Conservation (phyloP, 768 basidiomycete species). For the Harrya chromipes region DNA sequence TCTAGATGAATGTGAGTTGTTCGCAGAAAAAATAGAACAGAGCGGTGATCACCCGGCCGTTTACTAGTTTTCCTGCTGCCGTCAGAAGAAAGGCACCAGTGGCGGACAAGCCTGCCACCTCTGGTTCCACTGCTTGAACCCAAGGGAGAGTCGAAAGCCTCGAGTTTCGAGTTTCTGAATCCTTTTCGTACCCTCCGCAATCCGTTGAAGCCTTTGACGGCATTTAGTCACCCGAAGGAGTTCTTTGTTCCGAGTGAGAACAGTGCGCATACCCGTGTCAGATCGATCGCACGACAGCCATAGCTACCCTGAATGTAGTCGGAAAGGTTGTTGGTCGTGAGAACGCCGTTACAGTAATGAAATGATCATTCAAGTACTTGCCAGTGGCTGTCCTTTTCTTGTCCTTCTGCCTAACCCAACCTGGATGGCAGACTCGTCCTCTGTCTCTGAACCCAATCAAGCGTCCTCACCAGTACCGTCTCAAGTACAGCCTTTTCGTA, state of each 20-base stretch:
- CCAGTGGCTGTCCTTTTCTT: neutral
- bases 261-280: slow-evolving; percentile 5
- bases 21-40: neutral
- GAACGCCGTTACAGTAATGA: slow-evolving; percentile 9
- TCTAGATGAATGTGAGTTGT: slow-evolving; percentile 5
- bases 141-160: slow-evolving; percentile 1
- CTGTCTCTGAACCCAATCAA: slow-evolving; percentile 20
- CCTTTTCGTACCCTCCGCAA: slow-evolving; percentile 8
- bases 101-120: neutral
- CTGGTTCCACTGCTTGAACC: neutral
- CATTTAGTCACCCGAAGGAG: neutral
- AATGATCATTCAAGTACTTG: neutral
- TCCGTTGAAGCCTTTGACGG: neutral
- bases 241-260: slow-evolving; percentile 6
- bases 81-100: neutral
- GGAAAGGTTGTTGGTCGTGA: slow-evolving; percentile 7
- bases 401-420: neutral
- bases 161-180: slow-evolving; percentile 9
- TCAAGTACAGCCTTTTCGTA: slow-evolving; percentile 23
- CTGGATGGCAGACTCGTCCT: slow-evolving; percentile 31
- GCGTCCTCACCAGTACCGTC: slow-evolving; percentile 12
- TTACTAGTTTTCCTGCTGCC: slow-evolving; percentile 7
- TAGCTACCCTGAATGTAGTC: slow-evolving; percentile 2
- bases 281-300: slow-evolving; percentile 8
- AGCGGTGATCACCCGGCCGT: neutral